Evolutionary conservation across 257 asterid genomes (phyloP).

Genomic region (Nicotiana noctiflora): DNA sequence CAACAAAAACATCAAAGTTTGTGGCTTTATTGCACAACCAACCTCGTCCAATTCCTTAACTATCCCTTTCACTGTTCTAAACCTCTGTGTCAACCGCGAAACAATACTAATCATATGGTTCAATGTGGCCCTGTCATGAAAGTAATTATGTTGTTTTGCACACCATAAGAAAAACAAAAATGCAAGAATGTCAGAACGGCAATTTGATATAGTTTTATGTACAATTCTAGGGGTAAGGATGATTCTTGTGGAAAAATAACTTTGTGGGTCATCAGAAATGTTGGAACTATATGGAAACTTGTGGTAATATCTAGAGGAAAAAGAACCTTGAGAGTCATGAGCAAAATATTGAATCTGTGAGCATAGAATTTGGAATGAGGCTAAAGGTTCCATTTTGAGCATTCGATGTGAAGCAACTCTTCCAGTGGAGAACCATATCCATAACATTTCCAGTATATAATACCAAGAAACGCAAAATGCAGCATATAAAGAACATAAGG

Average conservation of each 20-base stretch:
- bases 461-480: neutral
- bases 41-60: slow-evolving; percentile 32
- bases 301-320: slow-evolving; percentile 13
- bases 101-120: slow-evolving; percentile 51
- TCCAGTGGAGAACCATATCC: slow-evolving; percentile 22
- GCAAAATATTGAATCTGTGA: slow-evolving; percentile 18
- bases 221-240: slow-evolving; percentile 42
- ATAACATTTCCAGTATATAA: slow-evolving; percentile 28
- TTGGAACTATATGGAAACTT: neutral
- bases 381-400: slow-evolving; percentile 21
- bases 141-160: slow-evolving; percentile 63
- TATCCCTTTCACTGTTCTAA: slow-evolving; percentile 40
- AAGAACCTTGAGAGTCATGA: slow-evolving; percentile 5
- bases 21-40: slow-evolving; percentile 52
- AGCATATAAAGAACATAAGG: neutral
- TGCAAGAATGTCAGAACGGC: slow-evolving; percentile 59
- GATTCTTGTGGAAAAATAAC: slow-evolving; percentile 11
- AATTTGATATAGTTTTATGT: slow-evolving; percentile 34
- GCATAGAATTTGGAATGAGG: slow-evolving; percentile 24
- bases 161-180: slow-evolving; percentile 60
- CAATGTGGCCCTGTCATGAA: slow-evolving; percentile 50
- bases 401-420: slow-evolving; percentile 5
- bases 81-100: slow-evolving; percentile 38
- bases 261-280: neutral
- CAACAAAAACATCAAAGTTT: slow-evolving; percentile 60